phyloP scores from a whole-genome alignment of 805 yeast genomes.

The Ogataea zsoltii region DNA sequence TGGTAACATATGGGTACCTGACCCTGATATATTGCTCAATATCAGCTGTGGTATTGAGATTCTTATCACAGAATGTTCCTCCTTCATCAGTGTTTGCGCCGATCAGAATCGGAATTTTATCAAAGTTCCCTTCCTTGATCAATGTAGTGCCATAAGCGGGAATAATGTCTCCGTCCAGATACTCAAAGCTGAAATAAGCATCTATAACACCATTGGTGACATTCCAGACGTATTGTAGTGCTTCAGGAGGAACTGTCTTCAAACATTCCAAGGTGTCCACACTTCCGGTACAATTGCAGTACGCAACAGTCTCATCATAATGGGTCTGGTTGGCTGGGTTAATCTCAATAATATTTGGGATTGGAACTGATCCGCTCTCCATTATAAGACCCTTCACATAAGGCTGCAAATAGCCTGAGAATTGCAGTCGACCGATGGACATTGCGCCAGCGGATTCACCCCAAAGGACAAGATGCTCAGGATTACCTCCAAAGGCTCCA shows the following conservation, averaged over 20 bases:
- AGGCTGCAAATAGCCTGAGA: neutral
- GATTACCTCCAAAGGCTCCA: neutral
- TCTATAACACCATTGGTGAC: neutral
- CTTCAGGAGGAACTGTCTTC: neutral
- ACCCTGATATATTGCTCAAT: neutral
- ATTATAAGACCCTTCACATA: neutral
- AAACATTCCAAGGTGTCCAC: neutral
- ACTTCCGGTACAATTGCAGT: neutral
- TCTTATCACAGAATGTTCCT: neutral
- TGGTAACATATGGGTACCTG: too few relatives aligned
- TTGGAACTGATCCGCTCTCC: neutral
- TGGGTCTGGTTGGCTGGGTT: too few relatives aligned
- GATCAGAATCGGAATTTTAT: neutral
- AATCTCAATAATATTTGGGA: neutral
- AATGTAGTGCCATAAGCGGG: constrained; percentile 1
- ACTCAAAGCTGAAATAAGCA: neutral
- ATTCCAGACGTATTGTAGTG: neutral
- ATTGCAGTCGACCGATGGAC: neutral
- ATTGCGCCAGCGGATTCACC: constrained; percentile 1
- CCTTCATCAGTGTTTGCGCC: neutral
- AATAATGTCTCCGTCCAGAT: neutral
- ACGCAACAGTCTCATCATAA: neutral
- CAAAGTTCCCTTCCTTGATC: neutral
- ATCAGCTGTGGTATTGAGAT: neutral
- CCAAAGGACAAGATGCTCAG: neutral